phyloP scores from a whole-genome alignment of 2,329 filamentous ascomycete genomes.

The Stemphylium beticola region DNA sequence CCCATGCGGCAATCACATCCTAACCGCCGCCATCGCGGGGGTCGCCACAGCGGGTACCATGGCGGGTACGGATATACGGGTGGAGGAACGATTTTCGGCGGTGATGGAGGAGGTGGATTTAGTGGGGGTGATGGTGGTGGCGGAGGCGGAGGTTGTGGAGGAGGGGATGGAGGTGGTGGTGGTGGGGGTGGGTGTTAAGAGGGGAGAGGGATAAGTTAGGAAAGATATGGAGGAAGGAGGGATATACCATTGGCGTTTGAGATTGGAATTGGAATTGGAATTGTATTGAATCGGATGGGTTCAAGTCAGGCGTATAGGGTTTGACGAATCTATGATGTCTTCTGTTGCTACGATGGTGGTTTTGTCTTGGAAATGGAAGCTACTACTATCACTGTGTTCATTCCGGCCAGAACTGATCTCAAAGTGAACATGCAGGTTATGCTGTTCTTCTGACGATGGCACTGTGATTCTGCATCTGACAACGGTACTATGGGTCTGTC shows the following conservation, averaged over 20 bases:
- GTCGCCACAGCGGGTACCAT: neutral
- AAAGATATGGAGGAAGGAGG: neutral
- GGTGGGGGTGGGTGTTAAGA: conserved; percentile 3
- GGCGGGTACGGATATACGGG: neutral
- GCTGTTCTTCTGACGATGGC: too few relatives aligned
- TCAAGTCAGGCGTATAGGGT: neutral
- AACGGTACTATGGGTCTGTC: too few relatives aligned
- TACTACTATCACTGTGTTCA: too few relatives aligned
- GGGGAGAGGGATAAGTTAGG: neutral
- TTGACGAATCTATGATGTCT: neutral
- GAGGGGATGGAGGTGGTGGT: conserved; percentile 1
- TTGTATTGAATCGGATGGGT: too few relatives aligned
- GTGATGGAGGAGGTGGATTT: conserved; percentile 1
- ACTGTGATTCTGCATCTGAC: too few relatives aligned
- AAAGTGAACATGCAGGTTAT: too few relatives aligned
- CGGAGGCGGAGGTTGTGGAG: conserved; percentile 10
- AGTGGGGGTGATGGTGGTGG: conserved; percentile 20
- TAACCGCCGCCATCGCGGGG: neutral
- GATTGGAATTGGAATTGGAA: neutral
- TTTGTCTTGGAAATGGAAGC: too few relatives aligned
- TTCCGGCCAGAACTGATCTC: too few relatives aligned
- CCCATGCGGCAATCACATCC: conserved; percentile 14
- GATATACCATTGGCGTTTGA: neutral
- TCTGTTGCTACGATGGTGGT: too few relatives aligned
- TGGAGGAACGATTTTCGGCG: neutral